A percentile compares a stretch with the other conserved stretches of the same genome.
Conservation (phyloP, 345 rosid species). For the Pistacia integerrima region DNA sequence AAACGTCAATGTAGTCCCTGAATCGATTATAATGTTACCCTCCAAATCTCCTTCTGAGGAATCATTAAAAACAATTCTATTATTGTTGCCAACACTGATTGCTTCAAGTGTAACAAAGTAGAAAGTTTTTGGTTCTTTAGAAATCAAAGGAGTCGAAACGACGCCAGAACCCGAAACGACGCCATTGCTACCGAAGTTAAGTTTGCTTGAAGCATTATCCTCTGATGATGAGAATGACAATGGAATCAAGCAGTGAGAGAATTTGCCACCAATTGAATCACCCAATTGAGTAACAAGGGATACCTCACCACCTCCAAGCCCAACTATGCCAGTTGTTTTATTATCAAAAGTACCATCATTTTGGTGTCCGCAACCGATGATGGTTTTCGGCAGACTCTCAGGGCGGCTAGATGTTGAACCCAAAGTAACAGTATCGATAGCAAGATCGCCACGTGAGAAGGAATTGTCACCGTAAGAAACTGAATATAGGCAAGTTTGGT, state of each 20-base stretch:
- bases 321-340: conserved; percentile 53
- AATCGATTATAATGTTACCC: conserved; percentile 68
- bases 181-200: conserved; percentile 53
- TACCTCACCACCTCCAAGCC: conserved; percentile 56
- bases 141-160: conserved; percentile 46
- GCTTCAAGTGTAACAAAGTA: conserved; percentile 47
- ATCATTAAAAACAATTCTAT: conserved; percentile 29
- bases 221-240: conserved; percentile 18
- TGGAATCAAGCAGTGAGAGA: conserved; percentile 69
- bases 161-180: conserved; percentile 43
- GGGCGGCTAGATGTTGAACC: conserved; percentile 41
- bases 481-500: conserved; percentile 32
- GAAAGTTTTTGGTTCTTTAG: conserved; percentile 40
- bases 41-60: conserved; percentile 10
- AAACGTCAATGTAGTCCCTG: conserved; percentile 59
- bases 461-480: conserved; percentile 43
- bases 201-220: conserved; percentile 35
- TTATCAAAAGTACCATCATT: conserved; percentile 43
- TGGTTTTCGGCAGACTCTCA: conserved; percentile 28
- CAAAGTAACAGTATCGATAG: conserved; percentile 47
- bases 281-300: conserved; percentile 56
- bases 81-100: conserved; percentile 41
- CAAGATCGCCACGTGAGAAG: conserved; percentile 41
- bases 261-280: conserved; percentile 41
- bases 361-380: conserved; percentile 58